Evolutionary conservation across 148 eudicot species (phyloP).

Genomic region (Limonium bicolor): DNA sequence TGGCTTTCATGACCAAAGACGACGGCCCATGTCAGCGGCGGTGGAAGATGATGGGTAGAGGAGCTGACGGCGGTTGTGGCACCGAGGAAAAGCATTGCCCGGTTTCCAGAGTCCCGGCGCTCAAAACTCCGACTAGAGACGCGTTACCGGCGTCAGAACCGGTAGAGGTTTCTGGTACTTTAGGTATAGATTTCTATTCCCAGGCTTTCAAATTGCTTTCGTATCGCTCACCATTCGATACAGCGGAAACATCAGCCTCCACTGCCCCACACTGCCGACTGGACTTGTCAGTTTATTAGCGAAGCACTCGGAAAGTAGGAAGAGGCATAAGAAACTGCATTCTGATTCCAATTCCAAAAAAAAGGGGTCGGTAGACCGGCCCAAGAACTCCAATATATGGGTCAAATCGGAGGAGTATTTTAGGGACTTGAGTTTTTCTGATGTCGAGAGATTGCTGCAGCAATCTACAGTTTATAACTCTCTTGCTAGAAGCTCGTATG

Average conservation of each 20-base stretch:
- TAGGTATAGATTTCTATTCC: slow-evolving; percentile 37
- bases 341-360: slow-evolving; percentile 33
- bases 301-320: slow-evolving; percentile 47
- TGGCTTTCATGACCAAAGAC: slow-evolving; percentile 39
- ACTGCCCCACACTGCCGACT: slow-evolving; percentile 39
- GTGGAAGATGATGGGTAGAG: slow-evolving; percentile 50
- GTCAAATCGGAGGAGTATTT: slow-evolving; percentile 63
- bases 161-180: neutral
- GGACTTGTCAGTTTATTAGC: slow-evolving; percentile 42
- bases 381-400: slow-evolving; percentile 36
- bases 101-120: slow-evolving; percentile 14
- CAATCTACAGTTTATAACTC: slow-evolving; percentile 15
- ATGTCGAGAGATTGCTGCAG: slow-evolving; percentile 45
- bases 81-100: slow-evolving; percentile 38
- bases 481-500: slow-evolving; percentile 19
- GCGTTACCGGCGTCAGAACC: slow-evolving; percentile 7
- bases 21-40: slow-evolving; percentile 44
- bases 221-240: slow-evolving; percentile 71
- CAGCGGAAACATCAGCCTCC: slow-evolving; percentile 32
- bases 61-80: slow-evolving; percentile 48
- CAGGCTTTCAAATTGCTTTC: slow-evolving; percentile 66
- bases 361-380: slow-evolving; percentile 25
- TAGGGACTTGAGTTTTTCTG: slow-evolving; percentile 45
- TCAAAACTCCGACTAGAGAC: slow-evolving; percentile 13
- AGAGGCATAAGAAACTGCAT: slow-evolving; percentile 57